phyloP scores from a whole-genome alignment of 371 early-diverging fungal species.

The Mortierella sp. region DNA sequence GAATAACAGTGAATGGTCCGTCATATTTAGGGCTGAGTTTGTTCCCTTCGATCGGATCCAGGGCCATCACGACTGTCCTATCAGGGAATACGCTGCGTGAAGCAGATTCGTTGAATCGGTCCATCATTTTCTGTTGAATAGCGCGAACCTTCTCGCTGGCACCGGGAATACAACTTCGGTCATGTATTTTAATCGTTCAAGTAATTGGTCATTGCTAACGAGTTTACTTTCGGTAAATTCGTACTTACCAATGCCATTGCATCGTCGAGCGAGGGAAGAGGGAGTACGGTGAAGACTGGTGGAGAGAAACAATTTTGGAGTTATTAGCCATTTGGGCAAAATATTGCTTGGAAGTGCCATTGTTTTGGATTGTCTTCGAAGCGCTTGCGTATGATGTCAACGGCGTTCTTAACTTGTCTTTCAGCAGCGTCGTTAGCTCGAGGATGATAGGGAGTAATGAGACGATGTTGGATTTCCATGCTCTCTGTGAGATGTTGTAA shows the following conservation, averaged over 20 bases:
- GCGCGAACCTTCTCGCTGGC: neutral
- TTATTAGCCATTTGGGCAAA: constrained; percentile 17
- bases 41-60: constrained; percentile 15
- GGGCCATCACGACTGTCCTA: constrained; percentile 29
- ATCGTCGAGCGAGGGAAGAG: constrained; percentile 19
- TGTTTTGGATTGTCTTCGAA: neutral
- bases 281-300: constrained; percentile 22
- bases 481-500: neutral
- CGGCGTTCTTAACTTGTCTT: neutral
- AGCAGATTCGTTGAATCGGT: neutral
- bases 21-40: constrained; percentile 14
- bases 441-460: constrained; percentile 26
- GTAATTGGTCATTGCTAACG: constrained; percentile 22
- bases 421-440: constrained; percentile 24
- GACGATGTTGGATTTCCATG: constrained; percentile 12
- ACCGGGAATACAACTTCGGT: constrained; percentile 38
- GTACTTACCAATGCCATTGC: constrained; percentile 2
- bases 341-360: constrained; percentile 14
- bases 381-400: constrained; percentile 7
- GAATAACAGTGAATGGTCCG: constrained; percentile 34
- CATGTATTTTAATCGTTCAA: constrained; percentile 8
- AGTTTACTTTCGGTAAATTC: constrained; percentile 1
- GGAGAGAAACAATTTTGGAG: neutral
- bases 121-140: neutral
- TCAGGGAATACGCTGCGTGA: constrained; percentile 8